These are phyloP conservation scores for Kregervanrija delftensis DNA, from an alignment of 805 yeast genomes.

Conservation along the genomic window DNA sequence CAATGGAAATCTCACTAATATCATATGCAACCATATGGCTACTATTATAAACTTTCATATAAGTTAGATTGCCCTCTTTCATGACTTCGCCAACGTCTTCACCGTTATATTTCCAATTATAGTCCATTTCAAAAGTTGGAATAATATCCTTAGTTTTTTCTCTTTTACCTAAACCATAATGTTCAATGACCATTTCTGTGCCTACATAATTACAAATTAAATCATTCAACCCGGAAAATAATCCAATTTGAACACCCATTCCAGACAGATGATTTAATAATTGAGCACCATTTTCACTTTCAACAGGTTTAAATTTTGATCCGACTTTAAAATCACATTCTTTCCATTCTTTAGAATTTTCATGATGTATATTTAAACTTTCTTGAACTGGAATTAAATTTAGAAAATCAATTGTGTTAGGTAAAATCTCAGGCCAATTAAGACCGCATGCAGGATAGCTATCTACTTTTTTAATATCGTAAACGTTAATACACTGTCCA, in stretches of 20 bases:
- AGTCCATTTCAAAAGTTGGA: conserved; percentile 9
- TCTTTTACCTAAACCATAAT: background rate
- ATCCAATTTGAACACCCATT: conserved; percentile 47
- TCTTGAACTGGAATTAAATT: conserved; percentile 36
- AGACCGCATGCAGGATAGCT: conserved; percentile 81
- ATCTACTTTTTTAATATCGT: conserved; percentile 68
- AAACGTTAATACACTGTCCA: conserved; percentile 68
- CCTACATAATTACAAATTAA: conserved; percentile 82
- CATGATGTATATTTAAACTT: conserved; percentile 42
- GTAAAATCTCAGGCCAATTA: conserved; percentile 80
- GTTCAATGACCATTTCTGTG: conserved; percentile 54
- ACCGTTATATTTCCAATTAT: conserved; percentile 40
- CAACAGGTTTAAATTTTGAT: conserved; percentile 37
- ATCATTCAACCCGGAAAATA: conserved; percentile 86
- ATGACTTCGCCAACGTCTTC: conserved; percentile 32
- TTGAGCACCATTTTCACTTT: conserved; percentile 52
- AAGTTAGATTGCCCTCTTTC: conserved; percentile 65
- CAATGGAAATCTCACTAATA: conserved; percentile 59
- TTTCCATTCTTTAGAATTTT: conserved; percentile 44
- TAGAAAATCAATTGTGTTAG: conserved; percentile 43
- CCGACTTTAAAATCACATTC: conserved; percentile 72
- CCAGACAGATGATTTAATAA: conserved; percentile 61
- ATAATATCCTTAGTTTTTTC: conserved; percentile 1
- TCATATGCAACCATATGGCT: conserved; percentile 96
- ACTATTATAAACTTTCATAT: conserved; percentile 63